Base-by-base conservation (phyloP, 495 filamentous ascomycete genomes). In the Lepraria neglecta region DNA sequence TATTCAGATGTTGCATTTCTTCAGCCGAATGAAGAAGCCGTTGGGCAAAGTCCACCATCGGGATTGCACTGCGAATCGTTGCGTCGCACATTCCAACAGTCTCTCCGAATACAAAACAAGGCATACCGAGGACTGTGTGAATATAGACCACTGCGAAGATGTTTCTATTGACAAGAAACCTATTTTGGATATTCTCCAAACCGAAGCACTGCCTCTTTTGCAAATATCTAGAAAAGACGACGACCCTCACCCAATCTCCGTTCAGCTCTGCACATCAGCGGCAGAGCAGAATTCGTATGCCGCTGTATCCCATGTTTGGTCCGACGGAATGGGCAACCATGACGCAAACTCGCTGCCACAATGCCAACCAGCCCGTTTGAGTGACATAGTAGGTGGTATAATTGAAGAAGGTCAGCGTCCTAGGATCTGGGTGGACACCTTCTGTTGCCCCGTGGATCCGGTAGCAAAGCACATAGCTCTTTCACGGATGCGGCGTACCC, bases 241-340 rank as follows among this genome's bases (percentile, higher is more conserved):
- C 43, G 17, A 48, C 12, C 35, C 35, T 9, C 42, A 31, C 6
- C 45, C 51, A 38, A 33, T 63, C 3, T 40, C 40, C 1, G 21
- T 63, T 2, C 28, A 57, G 40, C 27, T 63, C 0, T 43, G 11
- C 1, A 55, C 14, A 14, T 31, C 60, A 47, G 17, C 9, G 38
- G 1, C 28, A 42, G 30, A 21, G 17, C 5, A 4, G 10, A n/a
- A 24, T 5, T n/a, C 28, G 6, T 59, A 64, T 55, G 51, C 70
- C 3, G 70, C 72, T 0, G 56, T 75, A 21, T 73, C 71, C 17
- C 71, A 75, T 57, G 69, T 73, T 10, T 75, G 72, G 72, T 66
- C 71, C 12, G 72, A 75, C 55, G 72, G 72, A 2, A 66, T 75
- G 15, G 70, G 71, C 19, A 73, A 72, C 50, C 65, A 70, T 35